Conservation (phyloP, 192 early-diverging fungal species). For the Hyaloraphidium curvatum region DNA sequence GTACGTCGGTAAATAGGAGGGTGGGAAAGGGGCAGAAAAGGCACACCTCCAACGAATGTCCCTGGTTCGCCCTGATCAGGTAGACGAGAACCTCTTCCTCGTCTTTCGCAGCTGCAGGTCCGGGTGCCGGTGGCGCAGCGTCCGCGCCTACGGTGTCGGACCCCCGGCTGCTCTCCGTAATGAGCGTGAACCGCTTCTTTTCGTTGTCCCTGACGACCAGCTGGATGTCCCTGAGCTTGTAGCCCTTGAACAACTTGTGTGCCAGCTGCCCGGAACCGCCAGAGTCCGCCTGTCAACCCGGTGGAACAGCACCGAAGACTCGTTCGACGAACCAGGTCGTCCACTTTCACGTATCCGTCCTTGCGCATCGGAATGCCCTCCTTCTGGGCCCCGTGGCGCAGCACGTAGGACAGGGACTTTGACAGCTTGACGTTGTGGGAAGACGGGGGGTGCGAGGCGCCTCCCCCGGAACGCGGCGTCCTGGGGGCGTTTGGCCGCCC, state of each 20-base stretch:
- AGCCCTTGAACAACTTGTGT: constrained; percentile 31
- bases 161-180: constrained; percentile 11
- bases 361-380: constrained; percentile 47
- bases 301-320: background rate
- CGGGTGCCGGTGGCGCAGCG: too few species aligned
- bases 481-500: too few species aligned
- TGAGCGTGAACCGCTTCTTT: constrained; percentile 59
- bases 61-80: constrained; percentile 72
- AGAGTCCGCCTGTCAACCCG: too few species aligned
- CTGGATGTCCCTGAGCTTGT: constrained; percentile 40
- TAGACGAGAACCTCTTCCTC: constrained; percentile 12
- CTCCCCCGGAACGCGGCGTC: too few species aligned
- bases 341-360: constrained; percentile 55
- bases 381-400: constrained; percentile 66
- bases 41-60: constrained; percentile 31
- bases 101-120: too few species aligned
- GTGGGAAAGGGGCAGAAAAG: background rate
- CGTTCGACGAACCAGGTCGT: constrained; percentile 31
- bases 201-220: constrained; percentile 51
- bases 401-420: constrained; percentile 59
- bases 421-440: constrained; percentile 30
- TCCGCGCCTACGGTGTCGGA: too few species aligned
- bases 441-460: too few species aligned
- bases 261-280: too few species aligned
- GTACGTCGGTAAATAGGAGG: too few species aligned